A percentile compares a stretch with the other conserved stretches of the same genome.
These are phyloP conservation scores for Candida broadrunensis DNA, from an alignment of 805 yeast genomes.

Conservation along the genomic window DNA sequence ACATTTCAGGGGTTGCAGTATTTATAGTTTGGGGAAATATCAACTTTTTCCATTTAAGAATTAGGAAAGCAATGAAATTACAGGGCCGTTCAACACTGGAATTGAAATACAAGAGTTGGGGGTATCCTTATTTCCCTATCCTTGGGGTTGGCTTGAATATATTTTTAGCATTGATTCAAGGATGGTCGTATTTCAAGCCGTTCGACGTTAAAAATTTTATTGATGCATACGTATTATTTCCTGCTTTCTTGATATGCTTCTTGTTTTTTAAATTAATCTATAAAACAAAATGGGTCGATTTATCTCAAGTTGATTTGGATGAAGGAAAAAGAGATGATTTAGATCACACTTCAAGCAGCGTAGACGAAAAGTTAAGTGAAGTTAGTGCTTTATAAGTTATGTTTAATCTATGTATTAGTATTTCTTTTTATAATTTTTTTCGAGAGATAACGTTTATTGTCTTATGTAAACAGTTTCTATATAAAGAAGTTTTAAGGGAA, in stretches of 20 bases:
- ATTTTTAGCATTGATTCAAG: slow-evolving; percentile 59
- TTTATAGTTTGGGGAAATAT: slow-evolving; percentile 68
- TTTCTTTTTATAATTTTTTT: too few species aligned
- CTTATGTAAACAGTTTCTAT: too few species aligned
- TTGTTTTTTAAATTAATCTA: slow-evolving; percentile 35
- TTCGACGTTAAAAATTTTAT: slow-evolving; percentile 44
- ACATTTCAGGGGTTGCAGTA: slow-evolving; percentile 63
- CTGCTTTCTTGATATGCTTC: slow-evolving; percentile 47
- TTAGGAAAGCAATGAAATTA: slow-evolving; percentile 42
- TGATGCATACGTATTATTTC: slow-evolving; percentile 63
- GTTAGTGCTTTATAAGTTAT: too few species aligned
- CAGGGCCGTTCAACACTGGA: slow-evolving; percentile 35
- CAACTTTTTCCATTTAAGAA: slow-evolving; percentile 53
- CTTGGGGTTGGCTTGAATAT: slow-evolving; percentile 48
- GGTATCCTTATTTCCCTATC: slow-evolving; percentile 51
- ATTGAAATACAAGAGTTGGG: slow-evolving; percentile 34
- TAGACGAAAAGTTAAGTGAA: too few species aligned
- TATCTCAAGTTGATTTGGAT: slow-evolving; percentile 47
- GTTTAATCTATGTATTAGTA: too few species aligned
- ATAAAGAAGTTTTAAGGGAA: too few species aligned
- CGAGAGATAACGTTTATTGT: too few species aligned
- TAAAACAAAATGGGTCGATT: slow-evolving; percentile 40
- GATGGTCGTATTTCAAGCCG: slow-evolving; percentile 63
- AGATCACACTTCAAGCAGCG: too few species aligned
- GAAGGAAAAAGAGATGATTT: slow-evolving; percentile 47